Conservation (phyloP, 306 rosid genomes). For the Vigna mungo region DNA sequence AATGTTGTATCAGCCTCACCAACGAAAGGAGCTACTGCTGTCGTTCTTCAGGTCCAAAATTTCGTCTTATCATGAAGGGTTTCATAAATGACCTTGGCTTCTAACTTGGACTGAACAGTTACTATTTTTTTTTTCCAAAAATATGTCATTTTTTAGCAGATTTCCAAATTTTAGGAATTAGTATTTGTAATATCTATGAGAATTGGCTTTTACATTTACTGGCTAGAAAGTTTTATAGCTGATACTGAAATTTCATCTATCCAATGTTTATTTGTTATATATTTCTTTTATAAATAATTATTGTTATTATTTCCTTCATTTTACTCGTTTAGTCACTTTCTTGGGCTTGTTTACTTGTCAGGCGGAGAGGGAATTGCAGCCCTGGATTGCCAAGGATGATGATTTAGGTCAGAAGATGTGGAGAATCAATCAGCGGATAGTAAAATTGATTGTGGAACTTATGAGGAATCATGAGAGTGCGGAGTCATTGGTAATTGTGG, state of each 20-base stretch:
- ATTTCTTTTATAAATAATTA: constrained; percentile 30
- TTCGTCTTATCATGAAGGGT: constrained; percentile 38
- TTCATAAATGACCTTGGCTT: constrained; percentile 28
- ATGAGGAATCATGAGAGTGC: constrained; percentile 90
- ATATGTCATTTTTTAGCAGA: constrained; percentile 10
- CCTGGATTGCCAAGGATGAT: constrained; percentile 98
- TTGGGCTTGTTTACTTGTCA: constrained; percentile 56
- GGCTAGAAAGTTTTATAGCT: constrained; percentile 26
- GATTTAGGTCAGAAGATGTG: constrained; percentile 94
- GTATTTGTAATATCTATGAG: constrained; percentile 18
- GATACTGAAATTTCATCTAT: constrained; percentile 35
- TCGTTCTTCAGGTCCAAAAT: constrained; percentile 89
- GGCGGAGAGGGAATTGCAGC: constrained; percentile 95
- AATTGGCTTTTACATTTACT: constrained; percentile 7
- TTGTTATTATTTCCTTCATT: constrained; percentile 14
- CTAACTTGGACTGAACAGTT: constrained; percentile 30
- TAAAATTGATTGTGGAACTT: constrained; percentile 87
- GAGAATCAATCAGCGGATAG: constrained; percentile 93
- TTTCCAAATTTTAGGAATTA: constrained; percentile 5
- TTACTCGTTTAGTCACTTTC: constrained; percentile 52
- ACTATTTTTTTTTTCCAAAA: constrained; percentile 11
- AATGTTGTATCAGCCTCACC: constrained; percentile 95
- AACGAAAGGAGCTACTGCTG: constrained; percentile 88
- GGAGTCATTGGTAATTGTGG: constrained; percentile 84
- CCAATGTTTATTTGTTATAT: constrained; percentile 25